phyloP scores from a whole-genome alignment of 2,329 filamentous ascomycete genomes.

The Apiospora saccharicola region DNA sequence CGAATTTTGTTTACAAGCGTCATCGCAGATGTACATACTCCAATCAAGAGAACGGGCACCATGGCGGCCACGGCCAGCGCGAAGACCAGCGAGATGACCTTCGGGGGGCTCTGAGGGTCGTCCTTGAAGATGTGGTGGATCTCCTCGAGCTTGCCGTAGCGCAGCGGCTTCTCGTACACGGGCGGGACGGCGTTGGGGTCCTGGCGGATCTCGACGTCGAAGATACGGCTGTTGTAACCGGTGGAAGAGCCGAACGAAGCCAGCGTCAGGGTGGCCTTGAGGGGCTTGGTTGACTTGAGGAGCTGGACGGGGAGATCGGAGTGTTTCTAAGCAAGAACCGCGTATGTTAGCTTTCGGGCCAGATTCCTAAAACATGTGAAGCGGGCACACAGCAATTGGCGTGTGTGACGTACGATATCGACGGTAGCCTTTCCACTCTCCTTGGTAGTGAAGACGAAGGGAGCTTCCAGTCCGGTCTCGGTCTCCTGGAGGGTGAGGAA shows the following conservation, averaged over 20 bases:
- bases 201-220: slow-evolving; percentile 72
- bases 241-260: slow-evolving; percentile 82
- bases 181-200: slow-evolving; percentile 68
- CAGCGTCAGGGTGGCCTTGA: slow-evolving; percentile 83
- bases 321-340: slow-evolving; percentile 66
- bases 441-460: slow-evolving; percentile 84
- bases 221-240: slow-evolving; percentile 73
- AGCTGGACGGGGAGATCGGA: slow-evolving; percentile 90
- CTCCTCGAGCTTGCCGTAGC: slow-evolving; percentile 84
- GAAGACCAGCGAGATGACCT: slow-evolving; percentile 81
- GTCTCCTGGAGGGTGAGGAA: slow-evolving; percentile 85
- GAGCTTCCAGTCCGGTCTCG: slow-evolving; percentile 80
- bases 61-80: slow-evolving; percentile 74
- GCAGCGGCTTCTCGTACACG: slow-evolving; percentile 71
- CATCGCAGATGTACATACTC: slow-evolving; percentile 60
- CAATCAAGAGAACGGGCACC: slow-evolving; percentile 75
- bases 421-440: slow-evolving; percentile 86
- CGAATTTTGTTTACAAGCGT: slow-evolving; percentile 1
- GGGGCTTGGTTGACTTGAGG: slow-evolving; percentile 69
- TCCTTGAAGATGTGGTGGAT: slow-evolving; percentile 91
- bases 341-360: slow-evolving; percentile 27
- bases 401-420: slow-evolving; percentile 72
- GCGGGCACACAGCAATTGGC: slow-evolving; percentile 22
- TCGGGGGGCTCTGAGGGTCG: slow-evolving; percentile 81
- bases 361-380: slow-evolving; percentile 2